Evolutionary conservation across 2,329 filamentous ascomycete species (phyloP).

Genomic region (Dendrostoma leiphaemia): DNA sequence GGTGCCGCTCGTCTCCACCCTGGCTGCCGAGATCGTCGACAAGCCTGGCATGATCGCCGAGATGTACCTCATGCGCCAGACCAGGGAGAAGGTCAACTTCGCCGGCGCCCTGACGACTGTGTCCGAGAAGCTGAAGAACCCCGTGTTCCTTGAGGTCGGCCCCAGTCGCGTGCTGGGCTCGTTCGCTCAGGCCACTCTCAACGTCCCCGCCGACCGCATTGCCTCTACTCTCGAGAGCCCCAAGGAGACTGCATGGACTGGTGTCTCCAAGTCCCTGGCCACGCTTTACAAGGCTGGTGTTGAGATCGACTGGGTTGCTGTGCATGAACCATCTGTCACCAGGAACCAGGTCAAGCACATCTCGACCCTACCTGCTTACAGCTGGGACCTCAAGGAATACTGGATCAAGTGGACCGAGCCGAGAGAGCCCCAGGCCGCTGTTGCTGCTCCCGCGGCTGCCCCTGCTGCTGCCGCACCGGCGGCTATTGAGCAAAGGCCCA

Average conservation of each 20-base stretch:
- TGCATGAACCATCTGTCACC: slow-evolving; percentile 8
- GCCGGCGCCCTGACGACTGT: slow-evolving; percentile 47
- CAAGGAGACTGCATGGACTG: slow-evolving; percentile 35
- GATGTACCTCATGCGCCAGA: slow-evolving; percentile 57
- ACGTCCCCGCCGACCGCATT: slow-evolving; percentile 49
- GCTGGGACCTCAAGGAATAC: slow-evolving; percentile 17
- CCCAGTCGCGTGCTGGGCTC: slow-evolving; percentile 60
- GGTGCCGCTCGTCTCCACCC: slow-evolving; percentile 62
- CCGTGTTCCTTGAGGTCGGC: slow-evolving; percentile 66
- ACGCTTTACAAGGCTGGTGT: slow-evolving; percentile 7
- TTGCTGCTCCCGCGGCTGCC: not conserved
- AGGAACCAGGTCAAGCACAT: slow-evolving; percentile 8
- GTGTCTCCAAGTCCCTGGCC: slow-evolving; percentile 10
- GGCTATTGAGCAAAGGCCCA: not conserved
- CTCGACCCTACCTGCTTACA: slow-evolving; percentile 8
- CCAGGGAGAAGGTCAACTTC: slow-evolving; percentile 65
- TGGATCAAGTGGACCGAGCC: slow-evolving; percentile 16
- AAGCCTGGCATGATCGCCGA: slow-evolving; percentile 52
- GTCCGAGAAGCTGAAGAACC: slow-evolving; percentile 54
- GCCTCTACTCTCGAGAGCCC: slow-evolving; percentile 57
- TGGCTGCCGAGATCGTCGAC: slow-evolving; percentile 57
- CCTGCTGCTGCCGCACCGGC: not conserved
- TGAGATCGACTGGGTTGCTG: slow-evolving; percentile 14
- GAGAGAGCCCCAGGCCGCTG: not conserved
- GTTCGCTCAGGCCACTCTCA: slow-evolving; percentile 54